Evolutionary conservation across 306 rosid genomes (phyloP), one percentile per base, ranked within the genome.

Genomic region (Prosopis cineraria): DNA sequence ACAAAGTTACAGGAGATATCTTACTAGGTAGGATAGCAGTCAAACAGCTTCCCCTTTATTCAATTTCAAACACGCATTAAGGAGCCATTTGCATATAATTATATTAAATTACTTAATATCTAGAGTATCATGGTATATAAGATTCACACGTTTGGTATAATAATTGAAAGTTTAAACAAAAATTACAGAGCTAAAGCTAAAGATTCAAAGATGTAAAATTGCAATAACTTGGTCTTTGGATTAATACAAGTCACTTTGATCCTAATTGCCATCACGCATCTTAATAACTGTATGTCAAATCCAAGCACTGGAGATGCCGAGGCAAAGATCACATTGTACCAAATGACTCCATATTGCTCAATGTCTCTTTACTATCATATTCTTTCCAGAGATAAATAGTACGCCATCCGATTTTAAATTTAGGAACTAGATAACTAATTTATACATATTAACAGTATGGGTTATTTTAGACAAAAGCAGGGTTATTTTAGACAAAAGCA

Each of bases 11-110:
- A 48, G 53, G 27, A 58, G 44, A 79, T 30, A 34, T 20, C 48
- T 27, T 78, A 72, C 67, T 55, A 13, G 68, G 24, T 60, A 58
- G 30, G 50, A 31, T 34, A 72, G 19, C 62, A 65, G 83, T 33
- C 45, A 65, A 6, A 66, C 7, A 73, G 44, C 25, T 34, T 60
- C 25, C 58, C 44, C 16, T 72, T 56, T 31, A 30, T 64, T n/a
- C 63, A 55, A 45, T 67, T 43, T 58, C 65, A 34, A 68, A 67
- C 65, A 58, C 56, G 4, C 16, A 56, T 68, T 33, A 2, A 17
- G 70, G 16, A 36, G 17, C 22, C 44, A 33, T 34, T 22, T 5
- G 20, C 17, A 37, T 13, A 22, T 63, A 10, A 5, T 13, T 34
- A 34, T 34, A 29, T 64, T 37, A 22, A 20, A 22, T 40, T 24